Base-by-base conservation (phyloP, 202 grass and related monocot species). In the Cymbopogon flexuosus region DNA sequence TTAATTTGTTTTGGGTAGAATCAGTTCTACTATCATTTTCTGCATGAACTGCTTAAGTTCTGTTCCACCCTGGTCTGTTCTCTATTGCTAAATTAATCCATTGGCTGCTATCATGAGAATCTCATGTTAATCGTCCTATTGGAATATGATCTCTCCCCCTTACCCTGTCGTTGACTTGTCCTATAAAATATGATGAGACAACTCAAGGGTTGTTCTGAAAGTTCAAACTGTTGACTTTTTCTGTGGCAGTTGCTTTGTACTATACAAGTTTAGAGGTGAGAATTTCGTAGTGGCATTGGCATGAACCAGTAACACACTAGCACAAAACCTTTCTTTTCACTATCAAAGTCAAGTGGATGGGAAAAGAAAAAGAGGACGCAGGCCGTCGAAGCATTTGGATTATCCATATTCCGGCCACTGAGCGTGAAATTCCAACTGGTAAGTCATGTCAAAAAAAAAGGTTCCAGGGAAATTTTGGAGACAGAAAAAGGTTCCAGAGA, bases 151-250 rank as follows among this genome's bases (percentile, higher is more conserved):
- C 41, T 51, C 39, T 29, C 39, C 5, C 29, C 2, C 49, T 45
- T 34, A 10, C 76, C 70, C 15, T 81, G 8, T 77, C 47, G 27
- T 27, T 27, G 27, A 75, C 61, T 14, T 81, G 8, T 77, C 59
- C 9, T 5, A 31, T 81, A 31, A 66, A 82, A 78, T 77, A 24
- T 18, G 21, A 23, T 36, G 30, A n/a, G 65, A 52, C 39, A 51
- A 15, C 39, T 14, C 57, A 27, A 12, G 16, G 7, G 3, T 51
- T 58, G 36, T 58, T 77, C 21, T 15, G 40, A 36, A 85, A 42
- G 30, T 77, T 81, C 12, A 73, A 13, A 78, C 69, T 47, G 57
- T 77, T 89, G 71, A 77, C 65, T 30, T 71, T 72, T 73, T 67
- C 22, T 65, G 43, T 29, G 52, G 27, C 9, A 78, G 21, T 70